Evolutionary conservation across 768 basidiomycete genomes (phyloP), one percentile per base, ranked within the genome.

Genomic region (Floccularia luteovirens): DNA sequence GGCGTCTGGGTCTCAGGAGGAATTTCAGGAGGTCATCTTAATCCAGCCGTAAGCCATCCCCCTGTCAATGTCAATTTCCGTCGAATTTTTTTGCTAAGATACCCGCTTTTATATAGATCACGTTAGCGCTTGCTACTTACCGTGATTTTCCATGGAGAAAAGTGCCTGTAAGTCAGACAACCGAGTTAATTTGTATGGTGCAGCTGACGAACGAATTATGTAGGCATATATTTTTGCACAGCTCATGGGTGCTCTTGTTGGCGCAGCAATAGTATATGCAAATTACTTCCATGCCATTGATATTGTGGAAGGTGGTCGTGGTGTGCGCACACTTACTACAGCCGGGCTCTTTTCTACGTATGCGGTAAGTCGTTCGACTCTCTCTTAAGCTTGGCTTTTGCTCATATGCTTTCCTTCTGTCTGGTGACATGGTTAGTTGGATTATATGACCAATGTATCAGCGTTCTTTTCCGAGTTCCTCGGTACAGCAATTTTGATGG

Each of bases 141-240:
- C 76, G 87, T 46, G 70, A 69, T 33, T 89, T 90, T 58, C 84
- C 88, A 0, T 83, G 83, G 81, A 70, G 68, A 48, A 90, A 90
- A 54, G 88, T 88, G 0, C 88, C 88, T 0, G 68, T 50, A 65
- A 54, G 45, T 41, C 10, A 16, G 4, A 13, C 11, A n/a, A 11
- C 1, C 14, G 5, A 23, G 17, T 5, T 3, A 5, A 20, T 39
- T 12, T 27, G 30, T 12, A 19, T 22, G 22, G 20, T 7, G 24
- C 5, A 6, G 30, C 19, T 31, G 24, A 30, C 7, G 17, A n/a
- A 36, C 40, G 8, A 13, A 22, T 17, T 27, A 21, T 22, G 5
- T 22, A 54, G 57, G 54, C 53, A 21, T 86, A 79, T 52, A 70
- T 82, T 33, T 53, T 74, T 37, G 73, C 79, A 0, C 82, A 86